Evolutionary conservation across 2,329 filamentous ascomycete species (phyloP).

Genomic region (Ascochyta clinopodiicola): DNA sequence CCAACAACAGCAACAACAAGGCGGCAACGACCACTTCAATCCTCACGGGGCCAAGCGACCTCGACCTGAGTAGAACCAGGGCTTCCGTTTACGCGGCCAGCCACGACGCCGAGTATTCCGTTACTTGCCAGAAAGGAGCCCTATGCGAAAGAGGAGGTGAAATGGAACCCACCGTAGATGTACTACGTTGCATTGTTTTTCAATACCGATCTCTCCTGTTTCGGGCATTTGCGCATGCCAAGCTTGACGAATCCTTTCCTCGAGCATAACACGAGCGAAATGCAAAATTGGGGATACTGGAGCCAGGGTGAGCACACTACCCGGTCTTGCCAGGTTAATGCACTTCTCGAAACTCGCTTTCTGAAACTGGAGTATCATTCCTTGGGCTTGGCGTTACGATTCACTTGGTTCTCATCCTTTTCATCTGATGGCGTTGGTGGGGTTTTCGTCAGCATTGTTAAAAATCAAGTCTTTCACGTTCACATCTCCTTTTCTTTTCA

Average conservation of each 20-base stretch:
- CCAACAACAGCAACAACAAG: conserved; percentile 53
- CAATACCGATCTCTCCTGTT: background rate
- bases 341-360: background rate
- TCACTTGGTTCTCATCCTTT: background rate
- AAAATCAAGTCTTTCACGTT: background rate
- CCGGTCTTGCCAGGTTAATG: background rate
- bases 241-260: background rate
- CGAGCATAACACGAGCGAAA: background rate
- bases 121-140: background rate
- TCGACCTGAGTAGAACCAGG: conserved; percentile 66
- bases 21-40: conserved; percentile 70
- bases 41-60: conserved; percentile 82
- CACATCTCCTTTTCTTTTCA: background rate
- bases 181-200: background rate
- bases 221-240: background rate
- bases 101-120: background rate
- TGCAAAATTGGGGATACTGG: background rate
- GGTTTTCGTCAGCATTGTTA: background rate
- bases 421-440: background rate
- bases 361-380: background rate
- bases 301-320: background rate
- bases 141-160: background rate
- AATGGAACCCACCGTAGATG: background rate
- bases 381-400: background rate
- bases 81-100: background rate